Evolutionary conservation across 2,329 filamentous ascomycete genomes (phyloP).

Genomic region (Penicillium griseofulvum): DNA sequence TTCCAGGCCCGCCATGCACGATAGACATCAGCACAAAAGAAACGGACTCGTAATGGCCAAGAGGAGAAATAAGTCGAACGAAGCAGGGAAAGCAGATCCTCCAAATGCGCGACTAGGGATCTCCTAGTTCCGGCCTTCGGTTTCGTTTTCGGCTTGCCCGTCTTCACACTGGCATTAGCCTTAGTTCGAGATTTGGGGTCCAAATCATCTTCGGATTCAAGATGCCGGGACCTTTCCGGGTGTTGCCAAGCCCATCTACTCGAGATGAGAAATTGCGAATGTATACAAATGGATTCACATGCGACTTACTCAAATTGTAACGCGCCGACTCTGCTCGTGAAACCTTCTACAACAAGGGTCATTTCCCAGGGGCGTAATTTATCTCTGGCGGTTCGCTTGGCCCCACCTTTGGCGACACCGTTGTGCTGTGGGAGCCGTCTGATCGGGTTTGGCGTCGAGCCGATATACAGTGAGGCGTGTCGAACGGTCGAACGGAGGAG

Average conservation of each 20-base stretch:
- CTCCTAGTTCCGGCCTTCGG: constrained; percentile 49
- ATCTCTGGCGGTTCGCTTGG: constrained; percentile 67
- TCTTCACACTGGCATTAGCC: constrained; percentile 35
- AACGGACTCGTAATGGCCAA: constrained; percentile 80
- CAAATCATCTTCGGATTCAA: constrained; percentile 61
- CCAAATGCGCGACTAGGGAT: constrained; percentile 66
- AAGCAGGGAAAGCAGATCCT: constrained; percentile 77
- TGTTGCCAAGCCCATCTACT: constrained; percentile 88
- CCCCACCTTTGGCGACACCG: constrained; percentile 77
- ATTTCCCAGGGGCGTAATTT: constrained; percentile 85
- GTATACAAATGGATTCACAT: background rate
- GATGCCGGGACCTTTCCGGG: constrained; percentile 75
- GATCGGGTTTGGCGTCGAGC: constrained; percentile 84
- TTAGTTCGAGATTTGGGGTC: constrained; percentile 32
- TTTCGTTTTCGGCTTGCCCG: constrained; percentile 40
- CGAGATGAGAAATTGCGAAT: constrained; percentile 5
- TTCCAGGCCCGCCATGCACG: constrained; percentile 65
- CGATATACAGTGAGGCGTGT: constrained; percentile 73
- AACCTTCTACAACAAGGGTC: constrained; percentile 80
- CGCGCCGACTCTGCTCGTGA: constrained; percentile 80
- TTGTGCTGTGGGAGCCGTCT: constrained; percentile 90
- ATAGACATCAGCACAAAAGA: constrained; percentile 71
- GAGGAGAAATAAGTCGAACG: constrained; percentile 73
- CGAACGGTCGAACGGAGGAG: constrained; percentile 78
- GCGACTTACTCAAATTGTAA: constrained; percentile 85